Evolutionary conservation across 768 basidiomycete genomes (phyloP), one percentile per base, ranked within the genome.

Genomic region (Suillus decipiens): DNA sequence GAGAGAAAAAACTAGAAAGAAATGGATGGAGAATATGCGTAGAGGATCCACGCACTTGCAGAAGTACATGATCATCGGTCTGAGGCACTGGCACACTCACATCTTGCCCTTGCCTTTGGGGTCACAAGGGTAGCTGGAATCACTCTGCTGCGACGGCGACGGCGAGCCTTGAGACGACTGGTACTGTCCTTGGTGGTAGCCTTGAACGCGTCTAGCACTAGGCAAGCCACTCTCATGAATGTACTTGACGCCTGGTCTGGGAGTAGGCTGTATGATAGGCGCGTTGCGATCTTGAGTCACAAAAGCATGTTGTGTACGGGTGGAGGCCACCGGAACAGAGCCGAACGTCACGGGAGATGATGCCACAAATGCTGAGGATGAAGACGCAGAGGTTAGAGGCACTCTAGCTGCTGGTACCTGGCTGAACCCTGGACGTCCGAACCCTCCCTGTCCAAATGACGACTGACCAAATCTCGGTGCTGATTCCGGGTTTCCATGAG

Each of bases 381-480:
- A 42, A 2, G 71, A 6, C 7, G 61, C 10, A 17, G 59, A 31
- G 4, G 59, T 24, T 12, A 56, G 60, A 1, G 63, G 43, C 24
- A 8, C 53, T 56, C 58, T 64, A 24, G 31, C 19, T 45, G 36
- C 19, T 37, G 57, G 63, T 24, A 59, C 50, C 41, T 66, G 66
- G 14, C 64, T 15, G 28, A 64, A 67, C 5, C 54, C 42, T 1
- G 39, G 42, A 9, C 1, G 67, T 39, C 57, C 55, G 51, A 72
- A 67, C 2, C 69, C 17, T 12, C 55, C 50, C 36, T 71, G 68
- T 2, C 65, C 71, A 31, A 74, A 72, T 17, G 70, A 70, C 2
- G 75, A 51, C 50, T 75, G 73, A 5, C 66, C 65, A 36, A 74
- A 74, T 28, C 63, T 45, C 47, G 70, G 19, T 60, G 61, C 1